These are phyloP conservation scores for Trichomonascaceae sp. DNA, from an alignment of 1,139 yeast species.

Conservation along the genomic window DNA sequence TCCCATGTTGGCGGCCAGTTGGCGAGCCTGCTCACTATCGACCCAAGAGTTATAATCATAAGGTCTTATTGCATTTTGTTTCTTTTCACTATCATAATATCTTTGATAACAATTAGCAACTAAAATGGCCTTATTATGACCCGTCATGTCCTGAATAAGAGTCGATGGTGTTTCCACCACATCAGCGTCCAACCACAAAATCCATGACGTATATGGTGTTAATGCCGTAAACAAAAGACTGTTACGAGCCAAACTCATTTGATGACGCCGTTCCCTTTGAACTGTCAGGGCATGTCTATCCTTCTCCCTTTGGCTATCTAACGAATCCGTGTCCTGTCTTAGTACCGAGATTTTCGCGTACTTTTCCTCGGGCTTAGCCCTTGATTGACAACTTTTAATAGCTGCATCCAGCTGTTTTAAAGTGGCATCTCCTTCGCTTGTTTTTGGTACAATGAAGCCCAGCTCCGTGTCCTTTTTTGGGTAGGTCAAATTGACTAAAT, in stretches of 20 bases:
- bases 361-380: slow-evolving; percentile 44
- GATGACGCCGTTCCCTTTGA: slow-evolving; percentile 83
- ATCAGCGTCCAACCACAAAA: slow-evolving; percentile 93
- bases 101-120: slow-evolving; percentile 93
- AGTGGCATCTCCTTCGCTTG: slow-evolving; percentile 72
- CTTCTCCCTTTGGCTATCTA: slow-evolving; percentile 53
- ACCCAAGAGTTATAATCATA: slow-evolving; percentile 97
- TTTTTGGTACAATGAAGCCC: slow-evolving; percentile 87
- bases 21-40: slow-evolving; percentile 79
- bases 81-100: slow-evolving; percentile 51
- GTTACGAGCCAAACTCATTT: slow-evolving; percentile 92
- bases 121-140: slow-evolving; percentile 77
- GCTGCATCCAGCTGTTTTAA: slow-evolving; percentile 64
- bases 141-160: slow-evolving; percentile 79
- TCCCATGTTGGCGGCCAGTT: slow-evolving; percentile 60
- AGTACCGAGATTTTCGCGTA: slow-evolving; percentile 78
- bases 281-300: slow-evolving; percentile 67
- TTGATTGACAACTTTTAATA: slow-evolving; percentile 60
- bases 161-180: slow-evolving; percentile 80
- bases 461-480: slow-evolving; percentile 81
- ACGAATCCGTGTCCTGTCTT: slow-evolving; percentile 82
- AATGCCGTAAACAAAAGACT: slow-evolving; percentile 84
- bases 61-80: slow-evolving; percentile 63
- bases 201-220: slow-evolving; percentile 89
- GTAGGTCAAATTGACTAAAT: slow-evolving; percentile 63